Conservation (phyloP, 2,329 filamentous ascomycete genomes). For the Ceratocystis alfenasii region DNA sequence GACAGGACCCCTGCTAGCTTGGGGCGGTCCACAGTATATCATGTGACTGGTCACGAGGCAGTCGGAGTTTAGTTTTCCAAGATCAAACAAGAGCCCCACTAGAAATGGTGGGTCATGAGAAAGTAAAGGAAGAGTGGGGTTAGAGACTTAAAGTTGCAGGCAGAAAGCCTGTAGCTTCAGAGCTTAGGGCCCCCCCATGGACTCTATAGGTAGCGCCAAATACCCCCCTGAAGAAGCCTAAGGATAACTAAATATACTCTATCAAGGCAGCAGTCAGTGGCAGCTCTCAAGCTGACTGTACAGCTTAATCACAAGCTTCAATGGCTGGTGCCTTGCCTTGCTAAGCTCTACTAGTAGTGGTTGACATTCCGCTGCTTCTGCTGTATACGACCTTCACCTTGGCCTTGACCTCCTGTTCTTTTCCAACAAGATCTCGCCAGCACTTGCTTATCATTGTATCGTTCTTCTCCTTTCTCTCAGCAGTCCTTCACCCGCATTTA, state of each 20-base stretch:
- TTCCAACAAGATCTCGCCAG: background rate
- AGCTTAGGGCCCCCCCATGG: background rate
- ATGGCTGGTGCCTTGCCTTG: slow-evolving; percentile 8
- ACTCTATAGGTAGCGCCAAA: background rate
- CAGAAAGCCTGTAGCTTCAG: background rate
- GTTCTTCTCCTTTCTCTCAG: no score
- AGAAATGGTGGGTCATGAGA: slow-evolving; percentile 5
- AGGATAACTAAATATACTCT: background rate
- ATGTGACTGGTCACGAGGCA: background rate
- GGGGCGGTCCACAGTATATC: background rate
- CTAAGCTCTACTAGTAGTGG: background rate
- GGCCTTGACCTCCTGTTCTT: background rate
- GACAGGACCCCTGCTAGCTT: background rate
- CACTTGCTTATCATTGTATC: background rate
- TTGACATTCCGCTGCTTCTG: background rate
- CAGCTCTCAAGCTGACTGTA: background rate
- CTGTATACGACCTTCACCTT: background rate
- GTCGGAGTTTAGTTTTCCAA: background rate
- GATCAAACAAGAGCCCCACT: background rate
- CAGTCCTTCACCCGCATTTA: no score
- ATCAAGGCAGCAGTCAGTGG: background rate
- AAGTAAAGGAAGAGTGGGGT: background rate
- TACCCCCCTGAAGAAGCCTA: background rate
- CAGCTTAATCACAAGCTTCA: slow-evolving; percentile 10
- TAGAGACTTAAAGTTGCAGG: background rate